These are phyloP conservation scores for Aspergillus udagawae DNA, from an alignment of 2,329 filamentous ascomycete genomes.

Conservation along the genomic window DNA sequence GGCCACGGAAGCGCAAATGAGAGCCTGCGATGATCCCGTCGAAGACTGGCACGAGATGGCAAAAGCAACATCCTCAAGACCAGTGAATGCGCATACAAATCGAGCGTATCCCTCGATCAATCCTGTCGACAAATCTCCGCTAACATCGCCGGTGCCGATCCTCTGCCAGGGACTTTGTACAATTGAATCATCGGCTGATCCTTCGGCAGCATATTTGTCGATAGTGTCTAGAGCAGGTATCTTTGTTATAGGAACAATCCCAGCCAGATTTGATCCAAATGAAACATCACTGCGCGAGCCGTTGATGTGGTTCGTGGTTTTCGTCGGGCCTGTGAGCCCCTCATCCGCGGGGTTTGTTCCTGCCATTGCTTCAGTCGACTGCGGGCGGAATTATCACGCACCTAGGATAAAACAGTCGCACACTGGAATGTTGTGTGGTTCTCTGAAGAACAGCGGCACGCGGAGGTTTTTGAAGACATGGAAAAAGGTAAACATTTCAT, in stretches of 20 bases:
- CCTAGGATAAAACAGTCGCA: constrained; percentile 3
- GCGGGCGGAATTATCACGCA: constrained; percentile 13
- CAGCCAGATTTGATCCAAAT: neutral
- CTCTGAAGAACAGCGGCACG: neutral
- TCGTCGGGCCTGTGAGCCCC: neutral
- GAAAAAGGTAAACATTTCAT: neutral
- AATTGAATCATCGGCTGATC: neutral
- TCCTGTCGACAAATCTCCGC: constrained; percentile 7
- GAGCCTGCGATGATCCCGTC: neutral
- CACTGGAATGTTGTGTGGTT: neutral
- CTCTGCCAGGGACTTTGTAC: constrained; percentile 9
- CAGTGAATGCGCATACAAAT: constrained; percentile 23
- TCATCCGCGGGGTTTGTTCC: constrained; percentile 8
- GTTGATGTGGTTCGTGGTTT: neutral
- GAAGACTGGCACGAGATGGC: constrained; percentile 8
- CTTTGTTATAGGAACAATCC: constrained; percentile 21
- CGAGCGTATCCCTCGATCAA: constrained; percentile 22
- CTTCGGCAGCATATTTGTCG: constrained; percentile 20
- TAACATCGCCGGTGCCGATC: constrained; percentile 8
- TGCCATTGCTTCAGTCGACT: constrained; percentile 14
- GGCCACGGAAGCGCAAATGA: constrained; percentile 13
- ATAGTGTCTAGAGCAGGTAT: constrained; percentile 23
- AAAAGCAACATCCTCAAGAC: constrained; percentile 24
- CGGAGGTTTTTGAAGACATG: neutral
- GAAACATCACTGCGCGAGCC: neutral